Evolutionary conservation across 179 eudicot species (phyloP), one percentile per base, ranked within the genome.

Genomic region (Silene noctiflora): DNA sequence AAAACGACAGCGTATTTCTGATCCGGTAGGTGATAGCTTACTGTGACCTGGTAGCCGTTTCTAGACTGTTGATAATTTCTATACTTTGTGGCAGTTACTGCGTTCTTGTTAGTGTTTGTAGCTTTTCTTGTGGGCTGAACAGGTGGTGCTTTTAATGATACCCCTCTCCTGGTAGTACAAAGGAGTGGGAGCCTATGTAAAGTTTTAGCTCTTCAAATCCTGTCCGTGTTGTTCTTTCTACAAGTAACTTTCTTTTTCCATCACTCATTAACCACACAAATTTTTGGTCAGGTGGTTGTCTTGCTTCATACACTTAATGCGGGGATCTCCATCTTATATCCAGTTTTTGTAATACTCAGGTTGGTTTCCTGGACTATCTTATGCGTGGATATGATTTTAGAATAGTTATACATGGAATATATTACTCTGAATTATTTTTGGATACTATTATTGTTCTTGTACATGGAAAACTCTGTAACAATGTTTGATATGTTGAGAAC

Each of bases 321-420:
- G 8, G 82, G 90, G 44, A 66, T 88, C 66, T 74, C 85, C 33
- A 75, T 95, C 78, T 76, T 93, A 62, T 95, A 87, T 90, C 99
- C 99, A 59, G 91, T 95, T 74, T 69, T 88, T 73, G 89, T 95
- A 78, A 95, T 95, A 80, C 92, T 93, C 78, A 87, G 99, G 99
- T 95, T 85, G 72, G 91, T 79, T 81, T 64, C 64, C 51, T 24
- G 72, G 56, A 64, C 42, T 60, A 20, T 72, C 39, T 56, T 16
- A 31, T 68, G 21, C 21, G 33, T 60, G 76, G 53, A 25, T 56
- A 46, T 44, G 56, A 13, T 69, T 58, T 69, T 12, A 39, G 46
- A 39, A 39, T 39, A 39, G 46, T 39, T 39, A 6, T 59, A 48
- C 60, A 42, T 42, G 70, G 5, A 20, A 48, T 39, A 39, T 39